These are phyloP conservation scores for Candida easanensis DNA, from an alignment of 805 yeast genomes.

Conservation along the genomic window DNA sequence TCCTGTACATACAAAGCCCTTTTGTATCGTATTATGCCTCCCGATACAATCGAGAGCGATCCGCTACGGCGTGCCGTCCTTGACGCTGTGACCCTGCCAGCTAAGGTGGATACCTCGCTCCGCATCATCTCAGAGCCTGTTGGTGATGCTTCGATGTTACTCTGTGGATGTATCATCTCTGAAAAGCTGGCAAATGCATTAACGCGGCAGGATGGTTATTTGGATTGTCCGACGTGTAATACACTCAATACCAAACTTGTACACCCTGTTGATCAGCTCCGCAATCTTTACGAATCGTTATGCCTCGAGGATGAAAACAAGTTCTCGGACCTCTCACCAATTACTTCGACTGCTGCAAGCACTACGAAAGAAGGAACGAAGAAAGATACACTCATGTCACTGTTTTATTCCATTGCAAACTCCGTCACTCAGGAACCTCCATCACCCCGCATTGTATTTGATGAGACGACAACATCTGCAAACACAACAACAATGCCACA, in stretches of 20 bases:
- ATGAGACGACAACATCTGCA: too few species aligned
- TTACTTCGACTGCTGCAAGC: conserved; percentile 6
- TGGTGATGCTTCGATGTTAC: conserved; percentile 29
- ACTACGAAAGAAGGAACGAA: conserved; percentile 25
- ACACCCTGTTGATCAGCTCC: conserved; percentile 14
- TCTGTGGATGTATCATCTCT: conserved; percentile 42
- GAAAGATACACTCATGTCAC: conserved; percentile 30
- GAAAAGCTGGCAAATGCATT: conserved; percentile 28
- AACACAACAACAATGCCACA: background rate
- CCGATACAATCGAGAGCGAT: conserved; percentile 2
- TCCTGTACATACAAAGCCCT: too few species aligned
- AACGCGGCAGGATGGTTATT: conserved; percentile 12
- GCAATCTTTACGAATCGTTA: conserved; percentile 16
- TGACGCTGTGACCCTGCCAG: conserved; percentile 15
- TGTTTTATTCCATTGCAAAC: conserved; percentile 33
- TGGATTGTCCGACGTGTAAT: conserved; percentile 22
- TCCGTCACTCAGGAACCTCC: conserved; percentile 10
- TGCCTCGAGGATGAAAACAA: conserved; percentile 1
- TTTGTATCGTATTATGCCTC: too few species aligned
- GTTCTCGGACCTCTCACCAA: conserved; percentile 8
- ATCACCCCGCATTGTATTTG: too few species aligned
- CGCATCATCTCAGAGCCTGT: conserved; percentile 11
- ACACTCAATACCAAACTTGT: conserved; percentile 4
- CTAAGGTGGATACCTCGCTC: conserved; percentile 7
- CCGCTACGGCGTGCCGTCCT: conserved; percentile 10